Conservation (phyloP, 805 yeast species). For the Vanderwaltozyma tropicalis region DNA sequence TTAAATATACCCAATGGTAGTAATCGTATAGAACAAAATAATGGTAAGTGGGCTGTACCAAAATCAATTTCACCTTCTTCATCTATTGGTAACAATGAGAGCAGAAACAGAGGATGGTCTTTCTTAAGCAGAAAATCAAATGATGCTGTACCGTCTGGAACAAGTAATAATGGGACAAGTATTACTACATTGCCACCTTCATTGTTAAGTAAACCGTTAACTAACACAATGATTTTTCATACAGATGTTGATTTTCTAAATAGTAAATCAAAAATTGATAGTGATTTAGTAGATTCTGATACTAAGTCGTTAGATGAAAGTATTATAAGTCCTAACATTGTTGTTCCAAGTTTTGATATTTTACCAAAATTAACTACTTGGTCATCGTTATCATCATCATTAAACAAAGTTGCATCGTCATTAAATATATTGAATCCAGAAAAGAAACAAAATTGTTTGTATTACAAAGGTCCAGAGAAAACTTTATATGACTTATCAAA, state of each 20-base stretch:
- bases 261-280: constrained; percentile 1
- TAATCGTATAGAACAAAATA: background rate
- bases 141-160: background rate
- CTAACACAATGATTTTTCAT: constrained; percentile 1
- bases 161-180: constrained; percentile 1
- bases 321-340: constrained; percentile 18
- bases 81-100: background rate
- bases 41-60: background rate
- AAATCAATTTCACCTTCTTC: background rate
- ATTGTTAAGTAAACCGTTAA: constrained; percentile 1
- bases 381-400: constrained; percentile 13
- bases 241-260: background rate
- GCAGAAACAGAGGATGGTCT: constrained; percentile 13
- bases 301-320: background rate
- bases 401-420: constrained; percentile 10
- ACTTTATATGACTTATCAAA: constrained; percentile 13
- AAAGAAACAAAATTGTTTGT: constrained; percentile 8
- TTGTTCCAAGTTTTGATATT: constrained; percentile 24
- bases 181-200: background rate
- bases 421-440: constrained; percentile 3
- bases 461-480: constrained; percentile 9
- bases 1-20: background rate
- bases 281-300: constrained; percentile 1
- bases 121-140: constrained; percentile 12
- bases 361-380: constrained; percentile 20